phyloP scores from a whole-genome alignment of 257 asterid species.

The Fraxinus excelsior region DNA sequence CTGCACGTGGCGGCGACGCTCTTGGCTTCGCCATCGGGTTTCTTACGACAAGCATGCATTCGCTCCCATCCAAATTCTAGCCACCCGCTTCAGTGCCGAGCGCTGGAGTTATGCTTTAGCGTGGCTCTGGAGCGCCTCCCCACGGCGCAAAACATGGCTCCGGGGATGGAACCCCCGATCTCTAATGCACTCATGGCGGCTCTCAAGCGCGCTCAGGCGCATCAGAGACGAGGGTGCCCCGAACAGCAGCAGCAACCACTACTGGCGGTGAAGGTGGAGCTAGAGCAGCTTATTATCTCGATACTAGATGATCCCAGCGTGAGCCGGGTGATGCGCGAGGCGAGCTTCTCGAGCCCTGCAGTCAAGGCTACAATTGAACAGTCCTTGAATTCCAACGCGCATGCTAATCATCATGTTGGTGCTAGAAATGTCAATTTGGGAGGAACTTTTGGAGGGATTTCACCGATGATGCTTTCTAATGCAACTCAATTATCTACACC shows the following conservation, averaged over 20 bases:
- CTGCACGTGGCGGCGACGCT: conserved; percentile 96
- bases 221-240: conserved; percentile 84
- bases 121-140: conserved; percentile 89
- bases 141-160: conserved; percentile 54
- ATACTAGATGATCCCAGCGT: conserved; percentile 90
- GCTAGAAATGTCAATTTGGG: conserved; percentile 40
- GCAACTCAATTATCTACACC: conserved; percentile 32
- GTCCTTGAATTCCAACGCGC: conserved; percentile 41
- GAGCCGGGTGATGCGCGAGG: conserved; percentile 87
- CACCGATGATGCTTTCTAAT: conserved; percentile 38
- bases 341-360: conserved; percentile 86
- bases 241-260: conserved; percentile 95
- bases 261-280: conserved; percentile 83
- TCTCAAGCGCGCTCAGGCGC: conserved; percentile 84
- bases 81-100: conserved; percentile 96
- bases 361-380: conserved; percentile 82
- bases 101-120: conserved; percentile 85
- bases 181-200: conserved; percentile 92
- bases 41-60: conserved; percentile 77
- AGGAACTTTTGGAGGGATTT: conserved; percentile 44
- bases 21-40: conserved; percentile 75
- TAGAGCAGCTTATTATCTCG: conserved; percentile 76
- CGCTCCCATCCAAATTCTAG: conserved; percentile 92
- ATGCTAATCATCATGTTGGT: conserved; percentile 22
- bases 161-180: conserved; percentile 73